phyloP scores from a whole-genome alignment of 148 eudicot species.

The Amaranthus palmeri region DNA sequence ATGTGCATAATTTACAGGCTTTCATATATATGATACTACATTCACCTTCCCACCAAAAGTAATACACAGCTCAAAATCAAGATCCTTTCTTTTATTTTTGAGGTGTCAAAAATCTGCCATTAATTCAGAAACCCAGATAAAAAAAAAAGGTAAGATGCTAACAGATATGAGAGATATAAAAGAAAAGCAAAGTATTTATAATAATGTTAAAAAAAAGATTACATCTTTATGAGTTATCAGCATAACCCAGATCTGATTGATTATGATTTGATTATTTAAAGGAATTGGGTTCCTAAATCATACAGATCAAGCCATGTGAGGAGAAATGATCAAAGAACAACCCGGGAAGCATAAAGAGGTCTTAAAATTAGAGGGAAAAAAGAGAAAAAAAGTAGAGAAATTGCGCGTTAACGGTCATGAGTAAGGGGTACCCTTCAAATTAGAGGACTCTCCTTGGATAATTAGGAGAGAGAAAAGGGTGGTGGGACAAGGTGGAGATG shows the following conservation, averaged over 20 bases:
- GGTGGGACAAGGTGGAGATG: constrained; percentile 5
- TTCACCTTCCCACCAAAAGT: constrained; percentile 8
- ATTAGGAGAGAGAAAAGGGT: constrained; percentile 18
- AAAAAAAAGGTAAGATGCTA: constrained; percentile 30
- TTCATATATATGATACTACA: constrained; percentile 26
- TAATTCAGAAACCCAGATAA: constrained; percentile 24
- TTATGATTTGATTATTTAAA: constrained; percentile 28
- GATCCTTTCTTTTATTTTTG: constrained; percentile 37
- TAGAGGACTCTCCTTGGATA: constrained; percentile 8
- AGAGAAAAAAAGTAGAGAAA: constrained; percentile 13
- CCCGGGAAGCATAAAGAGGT: constrained; percentile 21
- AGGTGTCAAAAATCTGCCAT: constrained; percentile 62
- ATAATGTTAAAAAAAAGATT: constrained; percentile 29
- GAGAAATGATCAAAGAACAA: constrained; percentile 15
- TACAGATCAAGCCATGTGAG: constrained; percentile 37
- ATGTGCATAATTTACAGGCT: constrained; percentile 25
- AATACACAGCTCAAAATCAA: constrained; percentile 30
- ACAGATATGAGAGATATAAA: constrained; percentile 27
- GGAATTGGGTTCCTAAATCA: constrained; percentile 34
- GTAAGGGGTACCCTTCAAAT: constrained; percentile 20
- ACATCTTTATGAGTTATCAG: constrained; percentile 43
- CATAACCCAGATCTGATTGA: constrained; percentile 38
- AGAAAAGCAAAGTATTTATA: constrained; percentile 32
- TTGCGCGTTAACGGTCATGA: constrained; percentile 35
- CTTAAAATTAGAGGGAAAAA: constrained; percentile 15